Conservation (phyloP, 805 yeast genomes). For the Clavispora asparagi region DNA sequence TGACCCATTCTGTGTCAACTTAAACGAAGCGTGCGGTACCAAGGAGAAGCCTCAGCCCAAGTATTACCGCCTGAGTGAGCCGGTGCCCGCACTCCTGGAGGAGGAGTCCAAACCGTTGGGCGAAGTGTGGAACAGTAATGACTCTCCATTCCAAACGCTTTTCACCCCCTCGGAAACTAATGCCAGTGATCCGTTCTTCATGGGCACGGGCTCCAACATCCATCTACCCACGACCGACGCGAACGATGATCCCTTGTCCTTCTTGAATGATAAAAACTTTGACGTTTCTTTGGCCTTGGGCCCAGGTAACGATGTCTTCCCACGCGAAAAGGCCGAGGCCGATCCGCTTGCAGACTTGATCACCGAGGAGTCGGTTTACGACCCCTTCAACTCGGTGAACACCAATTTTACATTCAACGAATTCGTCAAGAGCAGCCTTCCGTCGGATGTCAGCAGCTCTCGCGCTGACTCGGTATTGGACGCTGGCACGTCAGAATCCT, state of each 20-base stretch:
- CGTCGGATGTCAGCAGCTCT: constrained; percentile 17
- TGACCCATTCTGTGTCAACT: constrained; percentile 67
- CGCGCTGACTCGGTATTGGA: constrained; percentile 10
- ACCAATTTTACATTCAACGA: constrained; percentile 35
- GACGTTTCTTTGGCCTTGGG: constrained; percentile 52
- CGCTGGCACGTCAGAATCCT: constrained; percentile 9
- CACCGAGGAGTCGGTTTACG: constrained; percentile 54
- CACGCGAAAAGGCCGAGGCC: constrained; percentile 13
- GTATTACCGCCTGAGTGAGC: constrained; percentile 15
- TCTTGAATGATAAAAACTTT: constrained; percentile 45
- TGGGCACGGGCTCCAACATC: constrained; percentile 4
- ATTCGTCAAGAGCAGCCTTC: constrained; percentile 28
- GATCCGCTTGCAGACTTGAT: constrained; percentile 42
- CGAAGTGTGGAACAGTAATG: constrained; percentile 4
- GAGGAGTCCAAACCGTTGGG: constrained; percentile 2
- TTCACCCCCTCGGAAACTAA: constrained; percentile 13
- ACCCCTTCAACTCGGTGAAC: constrained; percentile 37
- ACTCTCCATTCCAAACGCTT: constrained; percentile 11
- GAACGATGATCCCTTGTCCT: constrained; percentile 39
- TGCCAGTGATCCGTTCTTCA: constrained; percentile 16
- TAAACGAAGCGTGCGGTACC: constrained; percentile 81
- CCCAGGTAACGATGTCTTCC: constrained; percentile 10
- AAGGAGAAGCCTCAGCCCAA: constrained; percentile 63
- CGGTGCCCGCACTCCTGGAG: constrained; percentile 5
- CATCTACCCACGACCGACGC: constrained; percentile 2